phyloP scores from a whole-genome alignment of 306 rosid genomes.

The Mucuna pruriens region DNA sequence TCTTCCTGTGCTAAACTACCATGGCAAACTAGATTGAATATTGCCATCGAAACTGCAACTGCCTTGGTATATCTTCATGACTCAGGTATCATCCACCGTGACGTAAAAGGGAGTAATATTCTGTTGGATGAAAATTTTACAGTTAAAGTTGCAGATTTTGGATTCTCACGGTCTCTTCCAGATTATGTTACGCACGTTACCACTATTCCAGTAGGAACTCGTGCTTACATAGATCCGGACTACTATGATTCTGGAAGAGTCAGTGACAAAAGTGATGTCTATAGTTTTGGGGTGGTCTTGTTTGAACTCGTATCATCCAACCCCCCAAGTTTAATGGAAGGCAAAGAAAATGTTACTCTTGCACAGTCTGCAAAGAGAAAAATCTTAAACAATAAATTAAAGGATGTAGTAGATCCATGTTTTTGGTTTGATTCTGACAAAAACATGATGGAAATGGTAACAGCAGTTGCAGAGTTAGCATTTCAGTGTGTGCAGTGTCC shows the following conservation, averaged over 20 bases:
- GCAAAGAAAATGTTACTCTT: background rate
- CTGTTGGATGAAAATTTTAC: slow-evolving; percentile 55
- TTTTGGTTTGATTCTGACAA: slow-evolving; percentile 50
- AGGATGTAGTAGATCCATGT: slow-evolving; percentile 55
- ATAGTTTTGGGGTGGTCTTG: slow-evolving; percentile 70
- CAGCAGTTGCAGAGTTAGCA: slow-evolving; percentile 65
- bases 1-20: background rate
- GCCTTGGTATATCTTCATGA: slow-evolving; percentile 69
- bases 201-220: slow-evolving; percentile 23
- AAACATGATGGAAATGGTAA: slow-evolving; percentile 35
- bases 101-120: slow-evolving; percentile 64
- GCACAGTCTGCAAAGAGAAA: slow-evolving; percentile 49
- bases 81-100: slow-evolving; percentile 71
- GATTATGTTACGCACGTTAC: slow-evolving; percentile 14
- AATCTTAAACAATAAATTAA: slow-evolving; percentile 49
- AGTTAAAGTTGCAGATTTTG: slow-evolving; percentile 76
- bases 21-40: slow-evolving; percentile 60
- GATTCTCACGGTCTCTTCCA: slow-evolving; percentile 63
- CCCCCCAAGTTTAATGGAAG: slow-evolving; percentile 2
- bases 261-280: slow-evolving; percentile 66
- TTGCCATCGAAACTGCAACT: slow-evolving; percentile 64
- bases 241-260: slow-evolving; percentile 57
- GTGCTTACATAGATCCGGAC: slow-evolving; percentile 64
- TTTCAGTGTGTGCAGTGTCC: slow-evolving; percentile 64
- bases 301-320: slow-evolving; percentile 64